Evolutionary conservation across 257 asterid species (phyloP).

Genomic region (Oldenlandia corymbosa): DNA sequence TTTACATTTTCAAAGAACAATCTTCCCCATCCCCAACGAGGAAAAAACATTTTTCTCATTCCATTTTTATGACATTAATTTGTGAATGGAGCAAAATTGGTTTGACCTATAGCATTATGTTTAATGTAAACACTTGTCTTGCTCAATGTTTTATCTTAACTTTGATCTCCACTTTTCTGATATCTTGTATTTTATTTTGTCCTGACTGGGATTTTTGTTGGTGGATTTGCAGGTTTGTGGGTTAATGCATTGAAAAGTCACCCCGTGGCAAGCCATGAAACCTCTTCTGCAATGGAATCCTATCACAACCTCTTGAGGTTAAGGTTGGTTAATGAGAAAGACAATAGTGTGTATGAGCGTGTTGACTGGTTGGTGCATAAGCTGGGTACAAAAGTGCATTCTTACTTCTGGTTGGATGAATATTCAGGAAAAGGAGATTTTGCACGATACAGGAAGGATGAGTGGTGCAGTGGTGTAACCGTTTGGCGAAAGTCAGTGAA

Average conservation of each 20-base stretch:
- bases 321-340: constrained; percentile 69
- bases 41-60: too few relatives aligned
- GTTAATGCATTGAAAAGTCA: constrained; percentile 45
- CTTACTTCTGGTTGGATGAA: constrained; percentile 94
- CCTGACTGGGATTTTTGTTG: background rate
- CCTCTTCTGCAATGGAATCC: constrained; percentile 79
- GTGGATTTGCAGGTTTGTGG: constrained; percentile 53
- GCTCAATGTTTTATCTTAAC: too few relatives aligned
- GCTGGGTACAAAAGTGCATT: constrained; percentile 75
- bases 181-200: background rate
- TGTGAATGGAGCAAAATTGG: too few relatives aligned
- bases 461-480: constrained; percentile 80
- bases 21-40: background rate
- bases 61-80: too few relatives aligned
- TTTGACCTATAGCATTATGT: too few relatives aligned
- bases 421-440: constrained; percentile 70
- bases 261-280: constrained; percentile 88
- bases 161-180: too few relatives aligned
- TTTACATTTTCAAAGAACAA: background rate
- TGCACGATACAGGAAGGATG: constrained; percentile 79
- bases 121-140: too few relatives aligned
- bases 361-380: constrained; percentile 86
- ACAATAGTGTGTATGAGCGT: constrained; percentile 52
- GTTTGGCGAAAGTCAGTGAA: constrained; percentile 69
- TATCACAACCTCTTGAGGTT: constrained; percentile 77